These are phyloP conservation scores for Cyclotella baltica DNA, from an alignment of 108 stramenopile species.

Conservation along the genomic window DNA sequence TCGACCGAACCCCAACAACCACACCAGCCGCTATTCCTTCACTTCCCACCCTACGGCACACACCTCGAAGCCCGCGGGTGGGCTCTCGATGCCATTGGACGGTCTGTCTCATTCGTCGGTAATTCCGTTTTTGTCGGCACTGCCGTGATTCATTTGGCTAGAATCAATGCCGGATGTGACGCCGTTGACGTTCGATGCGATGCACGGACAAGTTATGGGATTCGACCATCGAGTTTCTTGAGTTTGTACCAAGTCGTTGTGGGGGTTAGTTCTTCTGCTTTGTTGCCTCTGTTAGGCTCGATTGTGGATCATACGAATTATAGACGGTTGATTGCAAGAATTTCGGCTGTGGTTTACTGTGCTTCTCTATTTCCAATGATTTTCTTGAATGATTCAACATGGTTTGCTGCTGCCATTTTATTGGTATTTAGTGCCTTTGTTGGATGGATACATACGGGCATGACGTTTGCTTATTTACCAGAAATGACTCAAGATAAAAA, in stretches of 20 bases:
- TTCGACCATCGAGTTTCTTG: constrained; percentile 80
- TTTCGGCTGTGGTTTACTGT: constrained; percentile 51
- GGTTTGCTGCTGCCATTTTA: constrained; percentile 56
- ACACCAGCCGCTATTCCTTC: constrained; percentile 27
- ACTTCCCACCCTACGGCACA: constrained; percentile 43
- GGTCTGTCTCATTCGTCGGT: constrained; percentile 58
- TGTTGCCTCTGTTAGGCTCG: constrained; percentile 76
- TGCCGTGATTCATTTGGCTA: constrained; percentile 69
- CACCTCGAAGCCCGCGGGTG: constrained; percentile 76
- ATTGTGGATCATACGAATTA: constrained; percentile 77
- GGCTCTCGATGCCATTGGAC: constrained; percentile 62
- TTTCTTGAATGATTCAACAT: constrained; percentile 65
- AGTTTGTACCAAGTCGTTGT: constrained; percentile 69
- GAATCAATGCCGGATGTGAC: constrained; percentile 64
- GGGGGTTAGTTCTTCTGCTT: constrained; percentile 56
- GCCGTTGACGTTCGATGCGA: constrained; percentile 63
- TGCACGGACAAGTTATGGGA: constrained; percentile 56
- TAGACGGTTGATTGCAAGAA: constrained; percentile 58
- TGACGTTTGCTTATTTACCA: constrained; percentile 79
- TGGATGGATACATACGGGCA: constrained; percentile 72
- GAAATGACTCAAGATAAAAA: constrained; percentile 70
- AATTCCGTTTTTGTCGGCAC: constrained; percentile 74
- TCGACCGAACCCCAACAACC: not conserved
- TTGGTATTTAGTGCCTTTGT: constrained; percentile 58
- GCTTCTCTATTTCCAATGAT: constrained; percentile 62